Base-by-base conservation (phyloP, 768 basidiomycete species). In the Mycena capillaripes region DNA sequence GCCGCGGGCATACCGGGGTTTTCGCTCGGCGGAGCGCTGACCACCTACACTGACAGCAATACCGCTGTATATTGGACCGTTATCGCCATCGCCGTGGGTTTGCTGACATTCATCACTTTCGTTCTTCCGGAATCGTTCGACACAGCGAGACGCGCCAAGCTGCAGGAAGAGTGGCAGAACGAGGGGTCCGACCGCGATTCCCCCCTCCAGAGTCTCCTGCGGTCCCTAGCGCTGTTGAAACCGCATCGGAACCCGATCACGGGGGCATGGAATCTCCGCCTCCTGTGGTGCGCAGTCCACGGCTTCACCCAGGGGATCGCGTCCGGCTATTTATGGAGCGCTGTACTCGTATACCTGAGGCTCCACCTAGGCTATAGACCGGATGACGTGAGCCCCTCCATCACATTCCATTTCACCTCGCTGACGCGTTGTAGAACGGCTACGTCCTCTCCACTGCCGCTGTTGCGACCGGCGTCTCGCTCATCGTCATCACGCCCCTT, bases 41-140 rank as follows among this genome's bases (percentile, higher is more conserved):
- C 62, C 16, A 21, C 62, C 6, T 64, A 53, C 62, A 25, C 36
- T 23, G 25, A 21, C 14, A 53, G 62, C 50, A 53, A 64, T 53
- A 64, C 48, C 30, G 62, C 62, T 3, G 50, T 64, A 29, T 64
- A 53, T 21, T 64, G 62, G 62, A 27, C 25, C 25, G 62, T 64
- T 21, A 36, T 64, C 50, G 34, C 21, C 34, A 36, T 64, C 12
- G 48, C 62, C 23, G 8, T 64, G 11, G 25, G 23, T 38, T 19
- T 64, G 34, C 48, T 64, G 34, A 36, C 50, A 21, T 64, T 27
- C 48, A 53, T 64, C 62, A 14, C 6, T 16, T 53, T 64, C 17
- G 17, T 53, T 17, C 62, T 64, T 9, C 62, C 62, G 23, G 62
- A 64, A 53, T 64, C 62, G 27, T 64, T 64, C 16, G 61, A 64